Evolutionary conservation across 306 rosid genomes (phyloP), one percentile per base, ranked within the genome.

Genomic region (Trifolium repens): DNA sequence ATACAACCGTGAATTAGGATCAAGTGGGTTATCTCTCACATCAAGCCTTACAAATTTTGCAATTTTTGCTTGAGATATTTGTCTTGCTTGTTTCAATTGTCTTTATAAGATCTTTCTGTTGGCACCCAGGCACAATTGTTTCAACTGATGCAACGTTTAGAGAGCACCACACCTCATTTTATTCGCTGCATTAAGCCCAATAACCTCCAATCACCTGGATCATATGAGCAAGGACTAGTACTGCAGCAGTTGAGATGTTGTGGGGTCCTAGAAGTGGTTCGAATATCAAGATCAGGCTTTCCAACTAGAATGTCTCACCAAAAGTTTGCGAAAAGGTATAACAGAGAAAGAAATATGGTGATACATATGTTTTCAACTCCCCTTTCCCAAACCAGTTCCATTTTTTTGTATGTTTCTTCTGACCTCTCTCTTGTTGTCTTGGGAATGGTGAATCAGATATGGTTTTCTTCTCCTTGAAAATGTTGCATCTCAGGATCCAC

Each of bases 181-280:
- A 96, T 96, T 79, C 98, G 99, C 63, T 96, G 99, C 80, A 88
- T 96, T 77, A 96, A 96, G 89, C 99, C 99, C 82, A 96, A 96
- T 82, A 92, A 92, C 84, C 84, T 84, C 81, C 98, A 96, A 80
- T 96, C 96, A 79, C 97, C 99, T 19, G 93, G 97, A 74, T 77
- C 80, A 74, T 96, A 92, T 57, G 99, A 92, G 87, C 99, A 96
- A 88, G 89, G 88, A 40, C 99, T 96, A 71, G 99, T 96, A 60
- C 85, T 96, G 60, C 99, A 90, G 87, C 99, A 96, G 83, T 82
- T 96, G 79, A 90, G 92, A 87, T 96, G 99, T 82, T 96, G 99
- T 72, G 99, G 99, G 67, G 99, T 96, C 70, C 86, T 96, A 76
- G 99, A 96, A 86, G 99, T 96, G 67, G 99, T 96, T 70, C 89